Evolutionary conservation across 495 filamentous ascomycete genomes (phyloP), one percentile per base, ranked within the genome.

Genomic region (Penicillium antarcticum): DNA sequence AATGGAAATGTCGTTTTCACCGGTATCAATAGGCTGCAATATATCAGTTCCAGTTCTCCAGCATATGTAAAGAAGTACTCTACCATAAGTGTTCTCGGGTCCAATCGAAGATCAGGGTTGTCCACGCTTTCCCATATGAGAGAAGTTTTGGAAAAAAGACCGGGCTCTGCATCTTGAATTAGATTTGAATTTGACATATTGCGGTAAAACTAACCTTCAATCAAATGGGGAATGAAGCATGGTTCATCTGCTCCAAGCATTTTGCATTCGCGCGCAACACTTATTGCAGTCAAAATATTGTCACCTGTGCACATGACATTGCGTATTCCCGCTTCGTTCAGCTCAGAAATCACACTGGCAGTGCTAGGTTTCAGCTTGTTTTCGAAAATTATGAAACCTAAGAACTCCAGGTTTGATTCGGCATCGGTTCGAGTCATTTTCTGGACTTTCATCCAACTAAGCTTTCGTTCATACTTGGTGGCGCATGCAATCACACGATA

Each of bases 401-500:
- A 72, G 56, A 99, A 97, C 14, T 88, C 81, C 4, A 99, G 78
- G 51, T 84, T 76, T 2, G 79, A 83, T 65, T 99, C 95, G 14
- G 88, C 91, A 36, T 96, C 87, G 11, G 80, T 67, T 11, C 95
- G 87, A 47, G 83, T 88, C 83, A 97, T 89, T 70, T 94, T 96
- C 62, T 96, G 91, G 11, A 90, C 86, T 65, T 91, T 95, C 49
- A 92, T 84, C 94, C 91, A 96, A 56, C 86, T 91, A 16, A 96
- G 74, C 57, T 88, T 94, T 40, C 78, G 79, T 43, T 96, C 81
- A 61, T 92, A 86, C 68, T 89, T 96, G 3, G 88, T 87, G 3
- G 95, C 95, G 66, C 92, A 97, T 3, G 85, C 95, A 69, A 99
- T 99, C n/a, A 99, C 95, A 55, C 95, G 85, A 67, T 89, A 99